Percentiles rank a stretch among this genome's conserved stretches.
Conservation (phyloP, 305 asterid genomes). For the Withania somnifera region DNA sequence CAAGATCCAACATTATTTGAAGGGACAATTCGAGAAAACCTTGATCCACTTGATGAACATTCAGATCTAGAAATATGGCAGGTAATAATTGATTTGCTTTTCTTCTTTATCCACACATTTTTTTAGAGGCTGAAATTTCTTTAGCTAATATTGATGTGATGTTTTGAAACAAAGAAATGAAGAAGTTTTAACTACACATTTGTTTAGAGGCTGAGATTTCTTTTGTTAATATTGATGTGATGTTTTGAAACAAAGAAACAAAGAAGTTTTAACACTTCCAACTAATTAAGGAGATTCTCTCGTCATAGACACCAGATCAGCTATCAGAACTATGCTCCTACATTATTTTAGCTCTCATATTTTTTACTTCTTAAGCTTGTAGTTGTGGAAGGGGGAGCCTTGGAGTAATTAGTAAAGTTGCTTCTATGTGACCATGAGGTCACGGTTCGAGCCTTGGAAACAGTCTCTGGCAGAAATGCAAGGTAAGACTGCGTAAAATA, state of each 20-base stretch:
- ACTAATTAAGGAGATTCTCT: not conserved
- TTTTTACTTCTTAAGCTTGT: not conserved
- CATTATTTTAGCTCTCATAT: not conserved
- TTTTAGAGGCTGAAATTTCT: not conserved
- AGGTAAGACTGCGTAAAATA: no score
- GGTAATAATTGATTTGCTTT: conserved; percentile 25
- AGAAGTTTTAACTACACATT: not conserved
- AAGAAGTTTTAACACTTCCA: not conserved
- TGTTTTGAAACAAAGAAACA: not conserved
- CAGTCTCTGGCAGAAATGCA: no score
- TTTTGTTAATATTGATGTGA: not conserved
- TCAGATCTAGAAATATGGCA: conserved; percentile 82
- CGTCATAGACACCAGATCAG: not conserved
- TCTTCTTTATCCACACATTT: not conserved
- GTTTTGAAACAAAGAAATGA: not conserved
- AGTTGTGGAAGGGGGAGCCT: no score
- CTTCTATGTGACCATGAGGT: no score
- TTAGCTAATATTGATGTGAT: not conserved
- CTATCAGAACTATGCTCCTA: not conserved
- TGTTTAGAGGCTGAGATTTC: not conserved
- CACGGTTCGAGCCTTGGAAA: no score
- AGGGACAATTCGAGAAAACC: conserved; percentile 95
- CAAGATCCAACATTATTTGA: conserved; percentile 96
- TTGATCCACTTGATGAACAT: conserved; percentile 92
- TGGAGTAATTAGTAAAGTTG: no score